These are phyloP conservation scores for Thraustochytrium sp. DNA, from an alignment of 352 stramenopile species.

Conservation along the genomic window DNA sequence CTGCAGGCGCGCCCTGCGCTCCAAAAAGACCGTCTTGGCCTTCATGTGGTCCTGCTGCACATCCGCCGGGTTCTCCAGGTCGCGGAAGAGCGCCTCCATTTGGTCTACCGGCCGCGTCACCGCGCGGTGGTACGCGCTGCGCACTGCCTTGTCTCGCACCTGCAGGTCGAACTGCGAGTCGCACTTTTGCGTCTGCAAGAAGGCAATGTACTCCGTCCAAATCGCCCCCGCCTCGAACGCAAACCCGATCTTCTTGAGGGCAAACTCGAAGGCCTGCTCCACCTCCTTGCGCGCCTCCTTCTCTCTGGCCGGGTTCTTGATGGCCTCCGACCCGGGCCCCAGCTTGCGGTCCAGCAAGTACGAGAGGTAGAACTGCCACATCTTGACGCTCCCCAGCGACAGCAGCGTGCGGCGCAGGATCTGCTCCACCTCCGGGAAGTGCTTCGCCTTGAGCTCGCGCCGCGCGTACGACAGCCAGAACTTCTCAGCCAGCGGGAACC, in stretches of 20 bases:
- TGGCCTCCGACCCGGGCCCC: background rate
- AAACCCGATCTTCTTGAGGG: conserved; percentile 17
- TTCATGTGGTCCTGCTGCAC: conserved; percentile 26
- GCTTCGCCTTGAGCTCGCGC: background rate
- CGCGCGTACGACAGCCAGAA: conserved; percentile 6
- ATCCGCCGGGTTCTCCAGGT: background rate
- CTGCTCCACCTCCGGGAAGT: conserved; percentile 10
- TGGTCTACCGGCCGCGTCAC: background rate
- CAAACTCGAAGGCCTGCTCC: conserved; percentile 23
- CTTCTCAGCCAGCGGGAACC: conserved; percentile 34
- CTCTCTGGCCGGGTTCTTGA: background rate
- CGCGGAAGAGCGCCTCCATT: background rate
- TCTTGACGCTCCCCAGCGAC: conserved; percentile 20
- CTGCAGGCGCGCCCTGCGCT: background rate
- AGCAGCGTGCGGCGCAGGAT: conserved; percentile 36
- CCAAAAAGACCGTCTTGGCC: conserved; percentile 28
- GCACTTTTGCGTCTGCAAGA: conserved; percentile 20
- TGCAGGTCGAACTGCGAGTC: conserved; percentile 24
- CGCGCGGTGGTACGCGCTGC: background rate
- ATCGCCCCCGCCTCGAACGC: conserved; percentile 12
- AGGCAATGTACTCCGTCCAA: conserved; percentile 21
- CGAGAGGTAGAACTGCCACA: conserved; percentile 32
- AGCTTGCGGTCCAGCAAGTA: conserved; percentile 18
- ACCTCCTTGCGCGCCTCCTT: background rate
- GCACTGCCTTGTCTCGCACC: background rate